Percentiles rank a stretch among this genome's conserved stretches.
Conservation (phyloP, 139 green algal genomes). For the Yamagishiella unicocca region DNA sequence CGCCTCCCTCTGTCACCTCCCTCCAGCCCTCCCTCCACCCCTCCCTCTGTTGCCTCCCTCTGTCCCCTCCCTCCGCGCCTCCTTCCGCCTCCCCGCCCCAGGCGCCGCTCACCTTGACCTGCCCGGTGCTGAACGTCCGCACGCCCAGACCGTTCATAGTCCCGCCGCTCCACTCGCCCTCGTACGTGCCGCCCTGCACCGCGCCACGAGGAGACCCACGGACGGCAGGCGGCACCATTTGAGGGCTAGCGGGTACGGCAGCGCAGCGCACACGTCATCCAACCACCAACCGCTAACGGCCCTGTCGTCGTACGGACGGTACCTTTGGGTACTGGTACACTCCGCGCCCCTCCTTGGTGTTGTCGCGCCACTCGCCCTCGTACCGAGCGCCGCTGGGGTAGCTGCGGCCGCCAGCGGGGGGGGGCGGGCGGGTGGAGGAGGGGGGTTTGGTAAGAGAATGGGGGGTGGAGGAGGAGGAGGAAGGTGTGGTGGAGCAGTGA, state of each 20-base stretch:
- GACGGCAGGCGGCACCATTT: too few species aligned
- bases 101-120: slow-evolving; percentile 64
- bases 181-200: slow-evolving; percentile 80
- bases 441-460: background rate
- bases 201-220: background rate
- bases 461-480: background rate
- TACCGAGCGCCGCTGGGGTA: slow-evolving; percentile 83
- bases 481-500: background rate
- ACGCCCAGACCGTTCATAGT: slow-evolving; percentile 78
- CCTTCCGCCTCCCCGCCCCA: too few species aligned
- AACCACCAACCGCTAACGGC: too few species aligned
- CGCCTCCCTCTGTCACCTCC: too few species aligned
- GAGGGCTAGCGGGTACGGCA: too few species aligned
- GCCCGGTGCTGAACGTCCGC: slow-evolving; percentile 77
- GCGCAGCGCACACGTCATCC: too few species aligned
- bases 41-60: too few species aligned
- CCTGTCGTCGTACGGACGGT: background rate
- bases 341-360: slow-evolving; percentile 82
- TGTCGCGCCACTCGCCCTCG: slow-evolving; percentile 86
- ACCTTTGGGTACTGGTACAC: slow-evolving; percentile 87
- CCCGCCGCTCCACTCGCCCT: slow-evolving; percentile 85
- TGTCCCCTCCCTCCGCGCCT: too few species aligned
- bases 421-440: background rate
- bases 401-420: slow-evolving; percentile 13
- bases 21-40: too few species aligned